A percentile compares a stretch with the other conserved stretches of the same genome.
These are phyloP conservation scores for Chlamydomonas sphaeroides DNA, from an alignment of 139 green algal species.

Conservation along the genomic window DNA sequence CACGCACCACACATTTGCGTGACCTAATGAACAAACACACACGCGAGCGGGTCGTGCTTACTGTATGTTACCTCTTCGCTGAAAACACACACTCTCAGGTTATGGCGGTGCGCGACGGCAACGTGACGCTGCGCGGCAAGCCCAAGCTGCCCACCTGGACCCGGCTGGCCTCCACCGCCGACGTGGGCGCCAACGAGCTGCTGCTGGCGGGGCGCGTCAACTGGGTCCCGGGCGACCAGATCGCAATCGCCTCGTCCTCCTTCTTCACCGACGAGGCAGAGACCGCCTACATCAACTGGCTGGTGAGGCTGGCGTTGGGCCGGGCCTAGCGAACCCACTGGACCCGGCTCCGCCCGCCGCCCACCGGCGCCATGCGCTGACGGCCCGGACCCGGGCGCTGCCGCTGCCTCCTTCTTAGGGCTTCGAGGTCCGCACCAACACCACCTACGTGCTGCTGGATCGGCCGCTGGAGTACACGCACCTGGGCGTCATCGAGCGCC, in stretches of 20 bases:
- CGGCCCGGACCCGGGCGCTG: too few relatives aligned
- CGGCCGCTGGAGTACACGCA: constrained; percentile 60
- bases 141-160: constrained; percentile 74
- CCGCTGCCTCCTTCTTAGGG: too few relatives aligned
- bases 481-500: constrained; percentile 48
- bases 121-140: constrained; percentile 61
- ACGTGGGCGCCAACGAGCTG: constrained; percentile 53
- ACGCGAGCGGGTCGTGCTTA: too few relatives aligned
- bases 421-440: neutral
- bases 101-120: constrained; percentile 67
- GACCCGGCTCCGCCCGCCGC: too few relatives aligned
- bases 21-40: too few relatives aligned
- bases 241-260: constrained; percentile 68
- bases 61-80: too few relatives aligned
- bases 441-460: constrained; percentile 43
- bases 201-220: constrained; percentile 51
- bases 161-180: constrained; percentile 46
- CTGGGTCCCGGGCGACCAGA: constrained; percentile 56
- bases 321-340: too few relatives aligned
- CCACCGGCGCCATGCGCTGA: too few relatives aligned
- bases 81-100: too few relatives aligned
- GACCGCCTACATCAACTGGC: constrained; percentile 18
- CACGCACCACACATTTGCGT: too few relatives aligned
- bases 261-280: constrained; percentile 60
- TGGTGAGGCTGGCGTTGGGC: too few relatives aligned